phyloP scores from a whole-genome alignment of 805 yeast species.

The Candida insectorum region DNA sequence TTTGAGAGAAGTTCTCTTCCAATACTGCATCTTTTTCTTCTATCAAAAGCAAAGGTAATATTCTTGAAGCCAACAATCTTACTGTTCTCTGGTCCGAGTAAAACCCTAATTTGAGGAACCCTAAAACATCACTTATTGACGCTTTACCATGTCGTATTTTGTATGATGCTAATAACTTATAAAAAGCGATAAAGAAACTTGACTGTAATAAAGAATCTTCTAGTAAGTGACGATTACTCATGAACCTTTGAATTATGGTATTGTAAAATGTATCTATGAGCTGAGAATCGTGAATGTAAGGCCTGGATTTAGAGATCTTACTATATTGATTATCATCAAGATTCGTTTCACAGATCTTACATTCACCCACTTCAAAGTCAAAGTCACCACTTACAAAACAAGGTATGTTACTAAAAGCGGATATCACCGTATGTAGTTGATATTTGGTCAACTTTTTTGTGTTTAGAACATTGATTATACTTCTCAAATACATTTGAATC shows the following conservation, averaged over 20 bases:
- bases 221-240: not conserved
- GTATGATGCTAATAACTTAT: constrained; percentile 50
- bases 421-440: constrained; percentile 24
- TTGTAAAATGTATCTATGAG: constrained; percentile 20
- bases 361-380: constrained; percentile 25
- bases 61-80: constrained; percentile 48
- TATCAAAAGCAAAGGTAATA: constrained; percentile 52
- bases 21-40: constrained; percentile 32
- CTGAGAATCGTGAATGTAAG: constrained; percentile 16
- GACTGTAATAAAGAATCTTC: constrained; percentile 27
- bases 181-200: constrained; percentile 46
- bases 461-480: constrained; percentile 1
- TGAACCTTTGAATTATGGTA: too few relatives aligned
- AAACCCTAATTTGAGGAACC: constrained; percentile 21
- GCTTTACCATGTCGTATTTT: constrained; percentile 39
- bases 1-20: constrained; percentile 39
- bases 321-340: constrained; percentile 1
- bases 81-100: constrained; percentile 49
- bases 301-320: constrained; percentile 2
- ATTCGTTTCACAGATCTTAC: constrained; percentile 30
- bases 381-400: constrained; percentile 40
- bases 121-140: constrained; percentile 26
- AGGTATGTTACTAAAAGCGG: constrained; percentile 40
- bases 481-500: constrained; percentile 1
- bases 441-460: not conserved